Evolutionary conservation across 2,329 filamentous ascomycete genomes (phyloP).

Genomic region (Sclerotiophoma versabilis): DNA sequence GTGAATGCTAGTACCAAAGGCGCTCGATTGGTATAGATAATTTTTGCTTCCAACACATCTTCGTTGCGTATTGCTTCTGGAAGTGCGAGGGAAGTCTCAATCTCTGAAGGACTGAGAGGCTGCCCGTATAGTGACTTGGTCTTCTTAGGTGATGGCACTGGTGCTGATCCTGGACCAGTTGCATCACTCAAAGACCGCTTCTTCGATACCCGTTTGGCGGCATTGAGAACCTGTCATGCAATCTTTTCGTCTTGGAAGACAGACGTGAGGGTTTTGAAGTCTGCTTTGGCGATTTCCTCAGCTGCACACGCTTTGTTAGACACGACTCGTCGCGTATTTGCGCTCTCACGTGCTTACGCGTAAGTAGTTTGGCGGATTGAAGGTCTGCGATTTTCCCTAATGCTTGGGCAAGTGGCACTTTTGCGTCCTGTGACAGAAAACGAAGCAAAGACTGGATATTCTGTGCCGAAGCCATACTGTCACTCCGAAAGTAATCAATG

Average conservation of each 20-base stretch:
- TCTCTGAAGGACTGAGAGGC: slow-evolving; percentile 58
- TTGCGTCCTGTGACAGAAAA: slow-evolving; percentile 65
- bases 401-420: slow-evolving; percentile 62
- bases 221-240: slow-evolving; percentile 63
- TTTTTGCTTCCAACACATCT: slow-evolving; percentile 63
- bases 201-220: slow-evolving; percentile 63
- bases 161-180: slow-evolving; percentile 16
- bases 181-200: slow-evolving; percentile 57
- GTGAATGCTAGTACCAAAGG: slow-evolving; percentile 84
- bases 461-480: slow-evolving; percentile 41
- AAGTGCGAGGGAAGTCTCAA: slow-evolving; percentile 69
- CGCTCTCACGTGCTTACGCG: slow-evolving; percentile 55
- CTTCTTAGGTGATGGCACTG: slow-evolving; percentile 48
- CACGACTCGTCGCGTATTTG: slow-evolving; percentile 17
- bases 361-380: slow-evolving; percentile 57
- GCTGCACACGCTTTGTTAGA: slow-evolving; percentile 41
- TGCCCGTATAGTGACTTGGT: slow-evolving; percentile 39
- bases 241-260: slow-evolving; percentile 61
- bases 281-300: slow-evolving; percentile 58
- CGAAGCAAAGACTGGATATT: slow-evolving; percentile 60
- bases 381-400: slow-evolving; percentile 64
- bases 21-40: slow-evolving; percentile 78
- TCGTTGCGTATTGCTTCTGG: slow-evolving; percentile 64
- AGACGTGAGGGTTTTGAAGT: slow-evolving; percentile 52
- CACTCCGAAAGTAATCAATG: no score